Evolutionary conservation across 192 early-diverging fungal species (phyloP).

Genomic region (Linnemannia schmuckeri): DNA sequence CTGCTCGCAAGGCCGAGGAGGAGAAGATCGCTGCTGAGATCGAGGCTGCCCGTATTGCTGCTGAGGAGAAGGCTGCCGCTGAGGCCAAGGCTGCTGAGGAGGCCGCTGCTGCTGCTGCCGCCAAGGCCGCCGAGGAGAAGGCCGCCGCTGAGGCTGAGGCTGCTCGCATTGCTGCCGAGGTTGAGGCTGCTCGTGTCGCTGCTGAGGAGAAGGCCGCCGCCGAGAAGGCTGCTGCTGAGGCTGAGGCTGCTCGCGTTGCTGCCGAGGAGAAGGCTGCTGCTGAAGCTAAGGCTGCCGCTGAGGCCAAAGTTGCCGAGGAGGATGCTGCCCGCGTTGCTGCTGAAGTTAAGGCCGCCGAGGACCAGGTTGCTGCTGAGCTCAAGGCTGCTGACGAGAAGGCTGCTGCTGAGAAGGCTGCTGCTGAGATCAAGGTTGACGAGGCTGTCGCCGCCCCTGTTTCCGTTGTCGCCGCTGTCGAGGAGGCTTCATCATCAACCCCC

Average conservation of each 20-base stretch:
- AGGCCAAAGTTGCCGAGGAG: slow-evolving; percentile 20
- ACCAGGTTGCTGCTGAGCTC: slow-evolving; percentile 19
- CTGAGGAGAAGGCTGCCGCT: slow-evolving; percentile 11
- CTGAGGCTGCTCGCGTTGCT: slow-evolving; percentile 3
- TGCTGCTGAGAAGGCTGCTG: slow-evolving; percentile 19
- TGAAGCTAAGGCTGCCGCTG: slow-evolving; percentile 11
- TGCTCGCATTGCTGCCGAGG: slow-evolving; percentile 9
- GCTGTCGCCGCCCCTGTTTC: neutral
- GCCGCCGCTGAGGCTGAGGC: slow-evolving; percentile 28
- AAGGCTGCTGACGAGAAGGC: slow-evolving; percentile 19
- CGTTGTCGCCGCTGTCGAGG: slow-evolving; percentile 26
- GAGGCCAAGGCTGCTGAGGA: slow-evolving; percentile 16
- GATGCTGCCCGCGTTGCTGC: slow-evolving; percentile 14
- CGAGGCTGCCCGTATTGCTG: slow-evolving; percentile 27
- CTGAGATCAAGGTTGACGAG: neutral
- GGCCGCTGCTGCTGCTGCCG: neutral
- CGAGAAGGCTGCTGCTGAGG: slow-evolving; percentile 18
- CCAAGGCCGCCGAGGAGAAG: slow-evolving; percentile 5
- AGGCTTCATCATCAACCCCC: slow-evolving; percentile 15
- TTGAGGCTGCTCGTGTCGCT: slow-evolving; percentile 2
- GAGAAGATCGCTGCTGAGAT: slow-evolving; percentile 24
- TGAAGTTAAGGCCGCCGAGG: slow-evolving; percentile 20
- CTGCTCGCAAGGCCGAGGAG: slow-evolving; percentile 17
- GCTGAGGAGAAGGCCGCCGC: slow-evolving; percentile 14
- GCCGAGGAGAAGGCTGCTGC: slow-evolving; percentile 8